Evolutionary conservation across 1,139 yeast genomes (phyloP), one percentile per base, ranked within the genome.

Genomic region (Geotrichum europaeum): DNA sequence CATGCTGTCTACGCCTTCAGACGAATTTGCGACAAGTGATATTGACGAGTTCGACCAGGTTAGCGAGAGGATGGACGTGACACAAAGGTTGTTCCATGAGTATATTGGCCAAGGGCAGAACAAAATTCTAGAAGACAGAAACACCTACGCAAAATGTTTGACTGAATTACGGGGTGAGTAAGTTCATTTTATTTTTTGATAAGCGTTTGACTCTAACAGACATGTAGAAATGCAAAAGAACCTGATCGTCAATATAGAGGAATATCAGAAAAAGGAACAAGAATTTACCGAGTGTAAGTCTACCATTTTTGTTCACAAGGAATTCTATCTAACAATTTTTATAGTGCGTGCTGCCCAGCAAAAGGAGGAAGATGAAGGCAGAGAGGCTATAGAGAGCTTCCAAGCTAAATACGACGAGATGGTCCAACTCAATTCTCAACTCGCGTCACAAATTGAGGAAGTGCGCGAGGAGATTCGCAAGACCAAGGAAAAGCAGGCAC

Each of bases 51-150:
- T 68, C 56, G 70, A 67, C 40, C 61, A 56, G 30, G 60, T 69
- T 24, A 62, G 63, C 34, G 50, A 43, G 30, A 68, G 69, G 6
- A 67, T 71, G 69, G 72, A 69, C 56, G 51, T 40, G 30, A 71
- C 72, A 60, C 67, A 68, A 55, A 30, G 58, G 6, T 62, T 61
- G 25, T 69, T 72, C 61, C 71, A 70, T 47, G 63, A 59, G 18
- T 67, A 64, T 56, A 63, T 72, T 24, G 54, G 63, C 20, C 57
- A 54, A 24, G 69, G 65, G 36, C 62, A 69, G 25, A 65, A 66
- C 53, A 61, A 60, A 28, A 62, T 71, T n/a, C 57, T 66, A n/a
- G 66, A 65, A 20, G 64, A 67, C 24, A 58, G 70, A 47, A 67
- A 67, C 57, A 65, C 62, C 43, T 67, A 64, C 56, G 59, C 67